These are phyloP conservation scores for Psidium friedrichsthalianum DNA, from an alignment of 345 rosid genomes.

Conservation along the genomic window DNA sequence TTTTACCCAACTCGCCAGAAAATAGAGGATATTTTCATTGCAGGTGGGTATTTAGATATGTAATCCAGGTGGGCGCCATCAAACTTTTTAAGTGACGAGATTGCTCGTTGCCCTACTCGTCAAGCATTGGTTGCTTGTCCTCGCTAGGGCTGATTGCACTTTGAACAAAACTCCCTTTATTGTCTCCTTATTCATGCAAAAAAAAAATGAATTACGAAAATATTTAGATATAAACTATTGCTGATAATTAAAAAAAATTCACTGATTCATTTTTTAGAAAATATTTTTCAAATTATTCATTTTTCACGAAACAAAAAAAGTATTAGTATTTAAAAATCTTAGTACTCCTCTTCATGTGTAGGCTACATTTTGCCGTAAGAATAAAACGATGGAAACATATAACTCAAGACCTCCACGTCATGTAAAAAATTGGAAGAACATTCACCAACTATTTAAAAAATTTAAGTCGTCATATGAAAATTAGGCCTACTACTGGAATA, in stretches of 20 bases:
- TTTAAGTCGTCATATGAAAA: neutral
- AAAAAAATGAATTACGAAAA: too few relatives aligned
- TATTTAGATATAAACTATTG: neutral
- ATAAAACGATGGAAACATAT: neutral
- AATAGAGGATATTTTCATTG: neutral
- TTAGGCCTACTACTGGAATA: neutral
- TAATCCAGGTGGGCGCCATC: neutral
- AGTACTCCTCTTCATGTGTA: neutral
- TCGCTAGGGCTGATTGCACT: neutral
- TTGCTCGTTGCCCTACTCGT: neutral
- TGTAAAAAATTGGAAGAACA: neutral
- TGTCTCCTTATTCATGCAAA: neutral
- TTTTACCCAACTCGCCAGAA: neutral
- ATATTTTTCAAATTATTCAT: neutral
- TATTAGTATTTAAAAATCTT: neutral
- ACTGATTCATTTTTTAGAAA: rapidly evolving
- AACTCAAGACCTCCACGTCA: neutral
- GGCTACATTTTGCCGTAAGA: neutral
- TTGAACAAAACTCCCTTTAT: neutral
- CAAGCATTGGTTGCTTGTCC: neutral
- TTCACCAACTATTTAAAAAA: neutral
- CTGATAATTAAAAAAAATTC: neutral
- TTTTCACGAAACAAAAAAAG: neutral
- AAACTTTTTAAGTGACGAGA: neutral
- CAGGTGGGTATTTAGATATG: neutral